Evolutionary conservation across 106 monocot genomes (phyloP).

Genomic region (Narthecium ossifragum): DNA sequence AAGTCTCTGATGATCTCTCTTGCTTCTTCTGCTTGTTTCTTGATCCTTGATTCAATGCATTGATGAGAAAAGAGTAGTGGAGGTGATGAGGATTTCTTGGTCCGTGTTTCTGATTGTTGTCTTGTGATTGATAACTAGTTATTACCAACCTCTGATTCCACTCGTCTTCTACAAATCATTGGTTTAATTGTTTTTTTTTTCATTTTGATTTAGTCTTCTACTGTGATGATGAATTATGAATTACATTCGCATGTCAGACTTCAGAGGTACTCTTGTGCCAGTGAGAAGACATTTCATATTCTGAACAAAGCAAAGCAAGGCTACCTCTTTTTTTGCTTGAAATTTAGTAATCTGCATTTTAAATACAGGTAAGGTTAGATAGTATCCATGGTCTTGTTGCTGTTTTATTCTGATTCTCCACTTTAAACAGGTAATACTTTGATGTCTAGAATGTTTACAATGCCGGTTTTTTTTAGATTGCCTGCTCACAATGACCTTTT

Average conservation of each 20-base stretch:
- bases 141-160: conserved; percentile 10
- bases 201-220: background rate
- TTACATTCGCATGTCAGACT: background rate
- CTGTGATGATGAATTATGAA: background rate
- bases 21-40: background rate
- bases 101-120: conserved; percentile 14
- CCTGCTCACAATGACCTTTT: no score
- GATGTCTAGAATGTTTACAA: no score
- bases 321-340: no score
- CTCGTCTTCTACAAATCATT: no score
- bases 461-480: no score
- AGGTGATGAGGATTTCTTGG: conserved; percentile 4
- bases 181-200: background rate
- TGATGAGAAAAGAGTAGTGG: background rate
- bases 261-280: background rate
- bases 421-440: no score
- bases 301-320: no score
- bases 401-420: no score
- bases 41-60: background rate
- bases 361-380: no score
- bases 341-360: no score
- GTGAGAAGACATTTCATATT: conserved; percentile 6
- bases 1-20: conserved; percentile 16
- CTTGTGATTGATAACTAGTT: background rate
- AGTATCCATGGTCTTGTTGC: no score